Conservation (phyloP, 139 green algal genomes). For the Coccomyxa sp. region DNA sequence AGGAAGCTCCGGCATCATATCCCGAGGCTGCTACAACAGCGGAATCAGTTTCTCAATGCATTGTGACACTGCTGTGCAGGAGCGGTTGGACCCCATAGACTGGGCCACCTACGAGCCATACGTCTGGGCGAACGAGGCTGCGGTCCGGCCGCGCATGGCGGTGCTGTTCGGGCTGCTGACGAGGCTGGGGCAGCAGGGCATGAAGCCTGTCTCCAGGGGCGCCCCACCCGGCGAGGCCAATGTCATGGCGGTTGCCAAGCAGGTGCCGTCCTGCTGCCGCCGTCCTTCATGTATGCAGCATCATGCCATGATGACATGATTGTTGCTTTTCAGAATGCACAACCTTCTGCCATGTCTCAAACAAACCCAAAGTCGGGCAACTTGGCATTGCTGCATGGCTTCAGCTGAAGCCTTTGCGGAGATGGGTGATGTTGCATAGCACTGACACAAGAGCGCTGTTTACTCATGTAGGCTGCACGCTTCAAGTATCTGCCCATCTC, state of each 20-base stretch:
- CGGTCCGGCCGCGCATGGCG: slow-evolving; percentile 54
- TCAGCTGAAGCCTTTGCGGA: no score
- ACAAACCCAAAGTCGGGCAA: no score
- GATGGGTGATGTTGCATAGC: no score
- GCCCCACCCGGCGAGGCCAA: slow-evolving; percentile 54
- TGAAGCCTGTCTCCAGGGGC: neutral
- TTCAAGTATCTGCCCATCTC: slow-evolving; percentile 91
- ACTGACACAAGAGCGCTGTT: no score
- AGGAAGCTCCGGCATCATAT: neutral
- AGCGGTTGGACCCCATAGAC: slow-evolving; percentile 92
- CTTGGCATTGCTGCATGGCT: no score
- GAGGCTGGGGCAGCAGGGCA: slow-evolving; percentile 36
- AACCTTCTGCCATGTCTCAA: no score
- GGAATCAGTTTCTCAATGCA: no score
- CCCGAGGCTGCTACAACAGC: neutral
- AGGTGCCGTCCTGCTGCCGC: no score
- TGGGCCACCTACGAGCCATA: slow-evolving; percentile 97
- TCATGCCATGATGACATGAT: no score
- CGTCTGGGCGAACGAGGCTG: slow-evolving; percentile 72
- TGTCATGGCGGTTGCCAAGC: slow-evolving; percentile 63
- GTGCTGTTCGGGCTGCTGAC: slow-evolving; percentile 74
- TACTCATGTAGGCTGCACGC: no score
- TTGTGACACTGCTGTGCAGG: slow-evolving; percentile 43
- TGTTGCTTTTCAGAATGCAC: no score
- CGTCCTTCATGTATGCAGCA: no score